Conservation (phyloP, 345 rosid genomes). For the Brassica rapa region DNA sequence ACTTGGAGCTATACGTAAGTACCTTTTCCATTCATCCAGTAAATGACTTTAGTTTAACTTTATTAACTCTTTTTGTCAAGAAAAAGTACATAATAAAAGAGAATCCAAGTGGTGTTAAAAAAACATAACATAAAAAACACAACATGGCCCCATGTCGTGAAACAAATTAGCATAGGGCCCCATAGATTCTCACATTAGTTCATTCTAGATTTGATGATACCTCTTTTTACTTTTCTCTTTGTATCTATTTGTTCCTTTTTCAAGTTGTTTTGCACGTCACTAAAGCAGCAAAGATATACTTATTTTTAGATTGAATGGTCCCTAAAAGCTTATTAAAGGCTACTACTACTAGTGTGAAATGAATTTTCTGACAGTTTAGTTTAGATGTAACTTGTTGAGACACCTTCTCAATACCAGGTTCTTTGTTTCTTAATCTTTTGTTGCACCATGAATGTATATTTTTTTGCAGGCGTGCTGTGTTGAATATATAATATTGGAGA, state of each 20-base stretch:
- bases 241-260: slow-evolving; percentile 16
- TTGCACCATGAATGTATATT: neutral
- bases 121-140: neutral
- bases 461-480: slow-evolving; percentile 82
- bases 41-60: neutral
- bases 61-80: slow-evolving; percentile 8
- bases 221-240: slow-evolving; percentile 15
- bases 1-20: slow-evolving; percentile 94
- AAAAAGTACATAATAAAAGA: slow-evolving; percentile 13
- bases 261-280: slow-evolving; percentile 34
- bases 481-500: slow-evolving; percentile 86
- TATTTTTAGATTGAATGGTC: slow-evolving; percentile 4
- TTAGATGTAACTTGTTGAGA: slow-evolving; percentile 6
- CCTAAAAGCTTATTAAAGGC: slow-evolving; percentile 19
- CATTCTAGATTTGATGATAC: slow-evolving; percentile 32
- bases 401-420: neutral
- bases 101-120: slow-evolving; percentile 31
- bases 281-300: neutral
- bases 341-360: slow-evolving; percentile 7
- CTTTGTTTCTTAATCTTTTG: slow-evolving; percentile 14
- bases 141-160: slow-evolving; percentile 33
- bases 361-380: neutral
- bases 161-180: slow-evolving; percentile 36
- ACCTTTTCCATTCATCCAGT: slow-evolving; percentile 23
- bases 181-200: slow-evolving; percentile 23